Evolutionary conservation across 2,329 filamentous ascomycete species (phyloP).

Genomic region (Piedraia hortae): DNA sequence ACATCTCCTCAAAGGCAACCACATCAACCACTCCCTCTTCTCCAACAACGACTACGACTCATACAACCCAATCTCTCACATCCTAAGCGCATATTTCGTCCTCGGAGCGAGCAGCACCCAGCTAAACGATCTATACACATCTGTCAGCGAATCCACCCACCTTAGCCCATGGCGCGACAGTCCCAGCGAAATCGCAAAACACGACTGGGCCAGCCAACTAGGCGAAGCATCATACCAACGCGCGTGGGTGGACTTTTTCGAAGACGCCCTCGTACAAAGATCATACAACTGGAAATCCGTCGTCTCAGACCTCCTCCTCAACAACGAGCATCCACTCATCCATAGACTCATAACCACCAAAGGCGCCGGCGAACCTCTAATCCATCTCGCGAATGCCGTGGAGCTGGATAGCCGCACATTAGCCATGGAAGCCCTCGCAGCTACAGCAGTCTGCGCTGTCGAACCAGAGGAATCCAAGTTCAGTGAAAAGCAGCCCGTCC

Average conservation of each 20-base stretch:
- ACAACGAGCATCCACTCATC: slow-evolving; percentile 47
- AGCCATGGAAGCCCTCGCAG: slow-evolving; percentile 54
- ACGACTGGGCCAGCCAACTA: slow-evolving; percentile 69
- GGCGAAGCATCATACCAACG: slow-evolving; percentile 52
- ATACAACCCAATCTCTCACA: slow-evolving; percentile 63
- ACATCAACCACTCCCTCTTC: slow-evolving; percentile 64
- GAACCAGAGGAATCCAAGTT: slow-evolving; percentile 47
- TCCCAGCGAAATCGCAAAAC: slow-evolving; percentile 52
- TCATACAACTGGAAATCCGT: slow-evolving; percentile 67
- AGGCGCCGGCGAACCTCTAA: slow-evolving; percentile 73
- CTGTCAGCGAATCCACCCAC: slow-evolving; percentile 40
- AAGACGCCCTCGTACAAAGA: slow-evolving; percentile 55
- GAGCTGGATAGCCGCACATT: slow-evolving; percentile 66
- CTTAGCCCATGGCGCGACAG: slow-evolving; percentile 63
- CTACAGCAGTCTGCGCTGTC: slow-evolving; percentile 28
- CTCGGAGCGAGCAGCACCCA: slow-evolving; percentile 49
- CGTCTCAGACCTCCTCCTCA: slow-evolving; percentile 47
- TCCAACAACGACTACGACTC: slow-evolving; percentile 47
- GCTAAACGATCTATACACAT: slow-evolving; percentile 54
- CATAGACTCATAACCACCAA: slow-evolving; percentile 51
- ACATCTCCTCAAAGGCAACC: slow-evolving; percentile 73
- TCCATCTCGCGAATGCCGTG: slow-evolving; percentile 81
- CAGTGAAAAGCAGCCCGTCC: slow-evolving; percentile 32
- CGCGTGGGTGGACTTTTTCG: slow-evolving; percentile 83
- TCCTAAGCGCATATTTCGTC: slow-evolving; percentile 62